Base-by-base conservation (phyloP, 306 rosid species). In the Ormosia semicastrata region DNA sequence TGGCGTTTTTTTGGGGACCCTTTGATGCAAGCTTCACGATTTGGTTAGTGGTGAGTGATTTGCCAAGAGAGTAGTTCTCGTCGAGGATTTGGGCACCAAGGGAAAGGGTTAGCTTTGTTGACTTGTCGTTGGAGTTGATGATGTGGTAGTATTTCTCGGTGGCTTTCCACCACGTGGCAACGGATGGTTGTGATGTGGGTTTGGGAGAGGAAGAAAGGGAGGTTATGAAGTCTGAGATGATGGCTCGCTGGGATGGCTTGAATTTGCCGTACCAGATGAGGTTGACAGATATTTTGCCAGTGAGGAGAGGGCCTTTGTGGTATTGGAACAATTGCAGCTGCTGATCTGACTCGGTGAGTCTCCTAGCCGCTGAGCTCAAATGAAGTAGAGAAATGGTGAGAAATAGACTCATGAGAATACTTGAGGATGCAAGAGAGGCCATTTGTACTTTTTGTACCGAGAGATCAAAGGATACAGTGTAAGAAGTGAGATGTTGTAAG, bases 191-290 rank as follows among this genome's bases (percentile, higher is more conserved):
- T 12, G 85, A n/a, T 18, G 43, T 30, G 29, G 58, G 43, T 17
- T 60, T 78, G 52, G 82, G 52, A 37, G 84, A 65, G 9, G 88
- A 71, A 24, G 78, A 81, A 14, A 84, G 85, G 32, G 90, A 87
- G 43, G 86, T 67, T 39, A 84, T 47, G 73, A 87, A 87, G 52
- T 90, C 90, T 1, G 91, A 81, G n/a, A 90, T 3, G 0, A 88
- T 88, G 14, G 91, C 85, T 52, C 85, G 59, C 11, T 90, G 88
- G n/a, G 91, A 81, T 46, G 89, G 86, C n/a, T 88, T 88, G 87
- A 88, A 90, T 0, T 84, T 90, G 1, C 89, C 91, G 5, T 90
- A 90, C 91, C 88, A 90, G 6, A 90, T 86, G 67, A 87, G 73
- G 60, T 86, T 64, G 2, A 87, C 46, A 0, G 87, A 65, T 75